Evolutionary conservation across 345 rosid species (phyloP), one percentile per base, ranked within the genome.

Genomic region (Eucalyptus curtisii): DNA sequence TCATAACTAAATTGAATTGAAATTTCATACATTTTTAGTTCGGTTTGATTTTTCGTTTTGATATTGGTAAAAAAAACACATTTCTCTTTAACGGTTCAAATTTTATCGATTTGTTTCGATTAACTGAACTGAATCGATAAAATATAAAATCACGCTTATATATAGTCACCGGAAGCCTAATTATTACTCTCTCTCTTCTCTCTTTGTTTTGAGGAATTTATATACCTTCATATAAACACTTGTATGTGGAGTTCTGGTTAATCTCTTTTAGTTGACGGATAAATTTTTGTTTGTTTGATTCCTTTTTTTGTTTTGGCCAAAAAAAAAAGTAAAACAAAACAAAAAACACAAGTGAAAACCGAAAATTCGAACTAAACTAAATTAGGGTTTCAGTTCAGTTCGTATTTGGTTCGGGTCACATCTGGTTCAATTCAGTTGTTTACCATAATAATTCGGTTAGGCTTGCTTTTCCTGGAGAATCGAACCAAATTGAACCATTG

Each of bases 301-400:
- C 11, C 12, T 55, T 55, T 55, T 24, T 24, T 55, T 55, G 13
- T 55, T 55, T 55, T 55, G 61, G 5, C 30, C 4, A 13, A 13
- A 48, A 55, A 55, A 55, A 55, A 24, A 10, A 24, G 30, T 52
- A 9, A 11, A 24, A 55, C 30, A 55, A 55, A 55, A 55, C 61
- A 22, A 55, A 9, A 55, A 55, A 11, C 2, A 24, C 2, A 22
- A 55, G 30, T 55, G 61, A 55, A 10, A 5, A 24, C 5, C 3
- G 5, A 24, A 55, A 55, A 55, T 55, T 1, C 13, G 6, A 55
- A 55, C 1, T 55, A 13, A 55, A 55, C 30, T 24, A 55, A 55
- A 55, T 1, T 24, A 55, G 30, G 13, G 13, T 55, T 55, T 55
- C 6, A 1, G 3, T 0, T 24, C 3, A 0, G 3, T 55, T 55